phyloP scores from a whole-genome alignment of 1,284 basidiomycete genomes.

The Termitomyces sp. region DNA sequence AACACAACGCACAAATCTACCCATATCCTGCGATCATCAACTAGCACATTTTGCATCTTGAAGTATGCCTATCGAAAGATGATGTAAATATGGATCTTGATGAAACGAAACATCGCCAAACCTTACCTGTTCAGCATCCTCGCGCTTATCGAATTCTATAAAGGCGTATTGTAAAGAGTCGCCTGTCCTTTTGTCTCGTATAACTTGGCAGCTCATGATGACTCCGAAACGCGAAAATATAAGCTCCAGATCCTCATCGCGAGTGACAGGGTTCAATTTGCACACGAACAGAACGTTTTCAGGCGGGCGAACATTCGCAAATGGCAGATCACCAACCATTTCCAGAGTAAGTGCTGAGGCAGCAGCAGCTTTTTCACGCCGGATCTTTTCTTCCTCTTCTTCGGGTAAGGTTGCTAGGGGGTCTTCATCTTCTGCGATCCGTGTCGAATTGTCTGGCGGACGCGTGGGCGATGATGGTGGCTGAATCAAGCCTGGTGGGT shows the following conservation, averaged over 20 bases:
- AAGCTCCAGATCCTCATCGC: constrained; percentile 93
- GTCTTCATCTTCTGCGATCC: constrained; percentile 91
- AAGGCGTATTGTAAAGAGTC: constrained; percentile 98
- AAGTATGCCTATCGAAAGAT: constrained; percentile 74
- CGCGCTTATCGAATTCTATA: constrained; percentile 93
- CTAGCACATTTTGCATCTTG: constrained; percentile 99
- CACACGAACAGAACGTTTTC: constrained; percentile 99
- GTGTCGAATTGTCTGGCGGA: constrained; percentile 78
- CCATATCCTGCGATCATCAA: constrained; percentile 99
- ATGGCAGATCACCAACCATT: constrained; percentile 98
- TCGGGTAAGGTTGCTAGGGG: constrained; percentile 72
- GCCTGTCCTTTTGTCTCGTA: constrained; percentile 91
- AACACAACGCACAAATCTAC: constrained; percentile 79
- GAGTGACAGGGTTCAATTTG: constrained; percentile 94
- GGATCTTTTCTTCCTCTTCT: constrained; percentile 75
- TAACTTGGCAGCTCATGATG: constrained; percentile 97
- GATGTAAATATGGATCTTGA: not conserved
- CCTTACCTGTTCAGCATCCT: constrained; percentile 86
- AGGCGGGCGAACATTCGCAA: constrained; percentile 95
- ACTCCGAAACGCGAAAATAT: constrained; percentile 95
- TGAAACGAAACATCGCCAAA: not conserved
- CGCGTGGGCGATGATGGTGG: constrained; percentile 75
- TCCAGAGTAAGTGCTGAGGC: constrained; percentile 95
- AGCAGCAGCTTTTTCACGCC: constrained; percentile 80
- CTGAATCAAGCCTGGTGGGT: constrained; percentile 71